phyloP scores from a whole-genome alignment of 805 yeast species.

The Candida sphagnicola region DNA sequence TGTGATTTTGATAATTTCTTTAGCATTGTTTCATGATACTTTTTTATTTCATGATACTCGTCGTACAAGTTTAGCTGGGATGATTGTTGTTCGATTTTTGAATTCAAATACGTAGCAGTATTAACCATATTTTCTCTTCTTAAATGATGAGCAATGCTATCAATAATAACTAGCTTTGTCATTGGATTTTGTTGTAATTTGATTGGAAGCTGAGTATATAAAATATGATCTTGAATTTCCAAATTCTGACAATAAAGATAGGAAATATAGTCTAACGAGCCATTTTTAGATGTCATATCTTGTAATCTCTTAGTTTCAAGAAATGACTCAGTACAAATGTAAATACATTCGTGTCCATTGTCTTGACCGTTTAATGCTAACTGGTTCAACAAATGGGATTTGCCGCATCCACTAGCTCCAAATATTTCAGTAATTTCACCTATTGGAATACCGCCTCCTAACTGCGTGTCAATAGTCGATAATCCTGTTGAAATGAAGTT shows the following conservation, averaged over 20 bases:
- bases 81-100: slow-evolving; percentile 18
- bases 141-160: slow-evolving; percentile 80
- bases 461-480: slow-evolving; percentile 17
- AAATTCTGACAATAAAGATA: slow-evolving; percentile 62
- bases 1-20: slow-evolving; percentile 16
- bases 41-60: slow-evolving; percentile 12
- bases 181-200: slow-evolving; percentile 26
- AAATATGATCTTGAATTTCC: slow-evolving; percentile 69
- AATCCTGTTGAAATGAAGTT: slow-evolving; percentile 21
- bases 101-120: slow-evolving; percentile 31
- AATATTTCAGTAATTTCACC: slow-evolving; percentile 60
- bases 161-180: slow-evolving; percentile 63
- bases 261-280: slow-evolving; percentile 35
- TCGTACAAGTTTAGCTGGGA: slow-evolving; percentile 7
- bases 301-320: slow-evolving; percentile 61
- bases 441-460: slow-evolving; percentile 28
- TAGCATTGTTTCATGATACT: slow-evolving; percentile 14
- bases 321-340: slow-evolving; percentile 73
- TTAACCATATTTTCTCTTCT: slow-evolving; percentile 49
- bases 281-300: slow-evolving; percentile 16
- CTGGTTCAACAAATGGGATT: slow-evolving; percentile 75
- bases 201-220: slow-evolving; percentile 65
- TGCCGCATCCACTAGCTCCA: slow-evolving; percentile 85
- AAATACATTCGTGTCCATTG: slow-evolving; percentile 35
- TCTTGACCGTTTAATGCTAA: slow-evolving; percentile 47